Base-by-base conservation (phyloP, 495 filamentous ascomycete species). In the Beverwykella pulmonaria region DNA sequence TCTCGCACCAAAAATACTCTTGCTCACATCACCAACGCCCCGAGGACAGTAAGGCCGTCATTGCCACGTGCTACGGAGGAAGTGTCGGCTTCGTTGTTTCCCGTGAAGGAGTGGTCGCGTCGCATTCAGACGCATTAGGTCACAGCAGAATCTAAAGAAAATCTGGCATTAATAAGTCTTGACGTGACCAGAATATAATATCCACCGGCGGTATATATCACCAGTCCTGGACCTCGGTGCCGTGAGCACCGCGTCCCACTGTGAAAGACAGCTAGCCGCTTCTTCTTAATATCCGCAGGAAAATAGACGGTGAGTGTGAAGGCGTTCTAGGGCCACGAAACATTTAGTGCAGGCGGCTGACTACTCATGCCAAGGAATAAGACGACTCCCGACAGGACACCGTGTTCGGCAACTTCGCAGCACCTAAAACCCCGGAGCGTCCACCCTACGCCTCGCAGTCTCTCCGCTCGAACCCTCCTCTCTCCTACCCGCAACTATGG, bases 401-500 rank as follows among this genome's bases (percentile, higher is more conserved):
- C 25, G n/a, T 54, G 39, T 57, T 34, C 25, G 23, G 53, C 29
- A 59, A 23, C 59, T 68, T 58, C 60, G 53, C n/a, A 36, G 47
- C 20, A 25, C 9, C 48, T 34, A 60, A 64, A 69, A 29, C 67
- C 54, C 67, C 54, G 67, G 60, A 64, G 26, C 36, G 32, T 47
- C 60, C 60, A 60, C 39, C 58, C 69, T 49, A 30, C 56, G 41
- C 53, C 55, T 54, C 20, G 23, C 58, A 53, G 19, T 50, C 48
- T 26, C 19, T 27, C 27, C 36, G 39, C 53, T 54, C 57, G 41
- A 14, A 36, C 50, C 17, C 22, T 59, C 52, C 58, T 63, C 59
- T 63, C 59, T 48, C 54, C 57, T 27, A 25, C 30, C 30, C 26
- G 32, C 68, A 60, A 78, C 70, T 71, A 98, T 97, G 93, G 89